Evolutionary conservation across 2,329 filamentous ascomycete genomes (phyloP), one percentile per base, ranked within the genome.

Genomic region (Chaetomiaceae sp.): DNA sequence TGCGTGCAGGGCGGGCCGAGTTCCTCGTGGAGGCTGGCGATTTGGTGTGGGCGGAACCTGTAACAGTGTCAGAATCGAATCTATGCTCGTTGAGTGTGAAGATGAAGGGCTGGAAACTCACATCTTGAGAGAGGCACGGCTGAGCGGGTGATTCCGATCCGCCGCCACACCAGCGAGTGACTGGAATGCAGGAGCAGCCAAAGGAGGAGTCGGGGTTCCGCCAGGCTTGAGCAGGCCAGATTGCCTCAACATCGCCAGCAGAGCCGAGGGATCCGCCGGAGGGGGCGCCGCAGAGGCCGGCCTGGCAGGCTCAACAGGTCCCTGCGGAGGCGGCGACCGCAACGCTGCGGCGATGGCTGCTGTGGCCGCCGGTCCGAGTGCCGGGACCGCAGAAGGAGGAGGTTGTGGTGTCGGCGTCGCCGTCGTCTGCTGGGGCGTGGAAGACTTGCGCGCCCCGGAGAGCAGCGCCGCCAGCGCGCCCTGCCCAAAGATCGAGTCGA

Each of bases 1-100:
- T 92, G 92, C 12, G 87, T 89, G 69, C 94, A 99, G 53, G 91
- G 88, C 55, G 91, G 88, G 0, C 92, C 89, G 36, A 90, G 82
- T 19, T 86, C 83, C 56, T 92, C 89, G 66, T 95, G 92, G 8
- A 97, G 79, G 17, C 77, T 78, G 17, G 83, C 76, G 7, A 96
- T 77, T 14, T 96, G 75, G 60, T 90, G 81, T 14, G 87, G 85
- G 15, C 89, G 88, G 59, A 55, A 62, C 45, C 53, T 59, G 25
- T 22, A 20, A 7, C 6, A 14, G 8, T 15, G 44, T 53, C 19
- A 47, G 36, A 31, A 4, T 37, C n/a, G 2, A 4, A 3, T 44
- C 15, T 40, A 23, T 7, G 20, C 8, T 31, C 31, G 14, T 43
- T 19, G 2, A 15, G n/a, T 19, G 8, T 17, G 9, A 2, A 22